Evolutionary conservation across 2,329 filamentous ascomycete genomes (phyloP).

Genomic region (Fusarium sp.): DNA sequence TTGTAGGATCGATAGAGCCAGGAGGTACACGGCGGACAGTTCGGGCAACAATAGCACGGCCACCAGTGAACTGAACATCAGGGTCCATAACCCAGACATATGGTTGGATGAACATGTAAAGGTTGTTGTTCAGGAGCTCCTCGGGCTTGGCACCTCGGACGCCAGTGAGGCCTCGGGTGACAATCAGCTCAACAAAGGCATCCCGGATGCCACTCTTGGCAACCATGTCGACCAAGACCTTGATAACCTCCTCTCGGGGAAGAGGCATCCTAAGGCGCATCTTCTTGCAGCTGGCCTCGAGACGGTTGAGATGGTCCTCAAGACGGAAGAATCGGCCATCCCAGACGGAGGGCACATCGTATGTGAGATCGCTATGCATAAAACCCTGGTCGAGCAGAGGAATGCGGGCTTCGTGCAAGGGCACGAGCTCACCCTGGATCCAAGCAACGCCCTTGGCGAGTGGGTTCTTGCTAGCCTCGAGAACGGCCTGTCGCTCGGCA

Average conservation of each 20-base stretch:
- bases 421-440: conserved; percentile 56
- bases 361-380: conserved; percentile 63
- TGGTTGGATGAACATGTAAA: conserved; percentile 62
- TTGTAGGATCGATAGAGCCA: conserved; percentile 60
- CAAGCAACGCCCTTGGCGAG: conserved; percentile 58
- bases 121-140: conserved; percentile 54
- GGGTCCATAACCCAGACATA: conserved; percentile 65
- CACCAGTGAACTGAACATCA: conserved; percentile 53
- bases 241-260: conserved; percentile 52
- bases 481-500: conserved; percentile 34
- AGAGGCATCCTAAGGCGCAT: conserved; percentile 58
- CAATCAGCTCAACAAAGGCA: conserved; percentile 63
- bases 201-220: conserved; percentile 59
- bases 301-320: conserved; percentile 59
- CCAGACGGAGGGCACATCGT: conserved; percentile 64
- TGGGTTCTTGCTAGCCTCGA: conserved; percentile 36
- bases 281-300: conserved; percentile 58
- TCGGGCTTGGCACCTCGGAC: conserved; percentile 51
- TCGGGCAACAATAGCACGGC: conserved; percentile 56
- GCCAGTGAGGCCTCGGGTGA: conserved; percentile 59
- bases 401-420: conserved; percentile 60
- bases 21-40: conserved; percentile 59
- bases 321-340: conserved; percentile 64
- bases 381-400: conserved; percentile 64
- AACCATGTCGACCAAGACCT: conserved; percentile 57